Evolutionary conservation across 192 early-diverging fungal species (phyloP), one percentile per base, ranked within the genome.

Genomic region (Backusella sp.): DNA sequence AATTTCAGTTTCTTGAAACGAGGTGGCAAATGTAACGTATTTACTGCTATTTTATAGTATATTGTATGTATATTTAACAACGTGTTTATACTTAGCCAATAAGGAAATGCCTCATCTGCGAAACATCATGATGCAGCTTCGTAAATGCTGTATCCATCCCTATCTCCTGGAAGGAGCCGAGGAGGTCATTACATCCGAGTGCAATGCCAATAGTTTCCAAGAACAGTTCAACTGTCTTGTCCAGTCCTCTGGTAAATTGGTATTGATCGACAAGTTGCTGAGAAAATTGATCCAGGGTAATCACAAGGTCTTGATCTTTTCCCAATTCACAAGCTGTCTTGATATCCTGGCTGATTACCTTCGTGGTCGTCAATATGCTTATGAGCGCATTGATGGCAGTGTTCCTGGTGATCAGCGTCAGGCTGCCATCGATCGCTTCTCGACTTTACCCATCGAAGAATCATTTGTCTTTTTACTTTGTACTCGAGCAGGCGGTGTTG

Each of bases 141-240:
- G 94, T 30, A 96, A 96, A 80, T 95, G 94, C 69, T 96, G 94
- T 77, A 95, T 94, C 46, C 94, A 96, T 75, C 94, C 94, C 9
- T 96, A 92, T 75, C 83, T 96, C 17, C 83, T 96, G 23, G 42
- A 77, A 73, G 92, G 92, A 12, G 94, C 93, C 21, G 94, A 95
- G 76, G 93, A 94, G 36, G 86, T 90, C 17, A 94, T 95, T 46
- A 81, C 90, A 19, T 75, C 83, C 35, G 93, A 94, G 73, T 87
- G 84, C 32, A 80, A 84, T 46, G 89, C 91, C 3, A 83, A 84
- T n/a, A 80, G 84, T 17, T 76, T 82, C 4, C 88, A 92, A 72
- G 79, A 84, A 17, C 91, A 93, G 65, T 91, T 94, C 74, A 80
- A 88, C 34, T 89, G 89, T 32, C 77, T 95, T 69, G 88, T 94